phyloP scores from a whole-genome alignment of 2,329 filamentous ascomycete species.

The Xylariaceae sp. region DNA sequence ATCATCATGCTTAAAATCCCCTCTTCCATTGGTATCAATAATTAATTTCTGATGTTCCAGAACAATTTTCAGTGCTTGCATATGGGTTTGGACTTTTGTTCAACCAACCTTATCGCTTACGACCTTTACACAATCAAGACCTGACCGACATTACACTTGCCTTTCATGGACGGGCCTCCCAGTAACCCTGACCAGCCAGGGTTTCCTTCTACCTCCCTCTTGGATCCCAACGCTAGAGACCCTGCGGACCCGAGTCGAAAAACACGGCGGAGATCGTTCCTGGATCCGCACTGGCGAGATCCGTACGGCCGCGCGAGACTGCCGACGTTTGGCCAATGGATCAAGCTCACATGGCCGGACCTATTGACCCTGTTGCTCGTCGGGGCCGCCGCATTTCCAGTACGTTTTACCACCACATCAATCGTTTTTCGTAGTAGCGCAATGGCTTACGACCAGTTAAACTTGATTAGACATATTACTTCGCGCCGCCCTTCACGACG shows the following conservation, averaged over 20 bases:
- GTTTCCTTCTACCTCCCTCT: neutral
- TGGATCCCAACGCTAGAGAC: neutral
- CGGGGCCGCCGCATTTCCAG: conserved; percentile 36
- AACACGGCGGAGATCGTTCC: conserved; percentile 1
- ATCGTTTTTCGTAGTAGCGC: too few species aligned
- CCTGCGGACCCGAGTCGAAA: conserved; percentile 3
- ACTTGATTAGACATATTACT: conserved; percentile 15
- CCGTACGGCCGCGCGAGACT: conserved; percentile 13
- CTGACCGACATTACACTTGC: too few species aligned
- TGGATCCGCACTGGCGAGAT: conserved; percentile 2
- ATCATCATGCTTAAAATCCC: too few species aligned
- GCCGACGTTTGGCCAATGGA: conserved; percentile 41
- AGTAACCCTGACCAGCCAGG: neutral
- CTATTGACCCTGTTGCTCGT: conserved; percentile 53
- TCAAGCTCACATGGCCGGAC: conserved; percentile 54
- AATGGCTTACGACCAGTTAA: conserved; percentile 7
- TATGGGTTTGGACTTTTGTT: too few species aligned
- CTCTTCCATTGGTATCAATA: too few species aligned
- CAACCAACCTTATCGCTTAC: too few species aligned
- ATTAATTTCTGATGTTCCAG: too few species aligned
- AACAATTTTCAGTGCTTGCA: too few species aligned
- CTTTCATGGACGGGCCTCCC: conserved; percentile 7
- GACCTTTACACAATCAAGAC: too few species aligned
- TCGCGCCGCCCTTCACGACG: conserved; percentile 9
- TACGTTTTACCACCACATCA: conserved; percentile 14